Base-by-base conservation (phyloP, 2,329 filamentous ascomycete genomes). In the Phyllosticta ampelicida region DNA sequence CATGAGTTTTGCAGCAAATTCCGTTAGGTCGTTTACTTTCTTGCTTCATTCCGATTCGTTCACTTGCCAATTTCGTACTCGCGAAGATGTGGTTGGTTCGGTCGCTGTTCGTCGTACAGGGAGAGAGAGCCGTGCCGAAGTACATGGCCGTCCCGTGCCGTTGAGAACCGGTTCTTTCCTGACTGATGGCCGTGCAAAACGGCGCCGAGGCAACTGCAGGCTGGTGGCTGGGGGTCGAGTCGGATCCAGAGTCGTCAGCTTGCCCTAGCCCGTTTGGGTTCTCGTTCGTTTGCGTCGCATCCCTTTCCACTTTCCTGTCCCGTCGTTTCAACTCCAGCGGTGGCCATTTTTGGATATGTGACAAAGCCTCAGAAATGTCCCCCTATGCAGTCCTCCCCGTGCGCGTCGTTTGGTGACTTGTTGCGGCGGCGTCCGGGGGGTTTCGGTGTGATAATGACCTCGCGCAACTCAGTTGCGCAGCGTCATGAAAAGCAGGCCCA, bases 401-500 rank as follows among this genome's bases (percentile, higher is more conserved):
- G 23, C 23, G 23, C 8, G 23, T 26, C 23, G 36, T 44, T 18
- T 8, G 5, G 36, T n/a, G 13, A 11, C 10, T 6, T n/a, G 4
- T 44, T 44, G 36, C 36, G 36, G 36, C 36, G 36, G n/a, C 13
- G 36, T 26, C 4, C 23, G 23, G 5, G 36, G 36, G 30, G 30
- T 11, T 6, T 44, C 13, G 36, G 36, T 13, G 11, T 4, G 36
- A 44, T 44, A n/a, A n/a, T 16, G 36, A 44, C 2, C 13, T 44
- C 16, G 36, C 36, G 36, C 16, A 16, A n/a, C 11, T 44, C 51
- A 52, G 23, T 56, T 48, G 49, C 60, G 30, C 9, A 62, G 51
- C 48, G 56, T 60, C 23, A 60, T 20, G 21, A 57, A 28, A 44
- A 62, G 48, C 30, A 53, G 50, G 49, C 51, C 53, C 19, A 62